These are phyloP conservation scores for Leccinum boreale DNA, from an alignment of 768 basidiomycete species.

Conservation along the genomic window DNA sequence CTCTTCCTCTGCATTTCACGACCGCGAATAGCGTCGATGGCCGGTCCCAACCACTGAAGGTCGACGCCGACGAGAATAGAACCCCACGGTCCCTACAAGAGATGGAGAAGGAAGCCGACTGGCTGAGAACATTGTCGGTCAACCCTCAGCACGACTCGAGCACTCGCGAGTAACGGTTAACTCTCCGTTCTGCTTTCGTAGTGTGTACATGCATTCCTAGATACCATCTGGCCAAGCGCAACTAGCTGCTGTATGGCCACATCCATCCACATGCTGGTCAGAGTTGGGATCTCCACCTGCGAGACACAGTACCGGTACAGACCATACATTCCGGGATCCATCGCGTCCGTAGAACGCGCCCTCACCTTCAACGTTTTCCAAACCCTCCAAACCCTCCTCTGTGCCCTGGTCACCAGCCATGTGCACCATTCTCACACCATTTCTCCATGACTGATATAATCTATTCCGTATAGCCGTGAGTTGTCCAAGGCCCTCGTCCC, in stretches of 20 bases:
- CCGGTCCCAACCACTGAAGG: slow-evolving; percentile 41
- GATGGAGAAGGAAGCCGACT: slow-evolving; percentile 76
- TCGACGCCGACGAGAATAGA: slow-evolving; percentile 71
- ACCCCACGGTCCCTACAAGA: slow-evolving; percentile 61
- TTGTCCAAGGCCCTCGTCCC: slow-evolving; percentile 56
- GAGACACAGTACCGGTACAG: slow-evolving; percentile 37
- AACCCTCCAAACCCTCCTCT: slow-evolving; percentile 33
- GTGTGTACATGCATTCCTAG: slow-evolving; percentile 14
- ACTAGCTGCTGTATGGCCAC: slow-evolving; percentile 36
- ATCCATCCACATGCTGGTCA: slow-evolving; percentile 33
- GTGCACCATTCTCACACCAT: slow-evolving; percentile 44
- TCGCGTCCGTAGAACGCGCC: slow-evolving; percentile 25
- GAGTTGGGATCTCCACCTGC: slow-evolving; percentile 29
- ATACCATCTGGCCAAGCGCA: slow-evolving; percentile 34
- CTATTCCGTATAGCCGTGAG: slow-evolving; percentile 48
- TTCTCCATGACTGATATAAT: slow-evolving; percentile 43
- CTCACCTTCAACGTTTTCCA: slow-evolving; percentile 32
- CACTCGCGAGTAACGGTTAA: background rate
- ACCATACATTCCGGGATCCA: slow-evolving; percentile 6
- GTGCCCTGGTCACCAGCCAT: slow-evolving; percentile 30
- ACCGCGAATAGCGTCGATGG: slow-evolving; percentile 11
- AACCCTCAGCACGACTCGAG: background rate
- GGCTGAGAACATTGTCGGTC: slow-evolving; percentile 59
- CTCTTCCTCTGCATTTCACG: slow-evolving; percentile 41
- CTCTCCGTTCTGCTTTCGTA: background rate